Percentiles rank a stretch among this genome's conserved stretches.
phyloP scores from a whole-genome alignment of 2,329 filamentous ascomycete species.

The Xylaria sp. region DNA sequence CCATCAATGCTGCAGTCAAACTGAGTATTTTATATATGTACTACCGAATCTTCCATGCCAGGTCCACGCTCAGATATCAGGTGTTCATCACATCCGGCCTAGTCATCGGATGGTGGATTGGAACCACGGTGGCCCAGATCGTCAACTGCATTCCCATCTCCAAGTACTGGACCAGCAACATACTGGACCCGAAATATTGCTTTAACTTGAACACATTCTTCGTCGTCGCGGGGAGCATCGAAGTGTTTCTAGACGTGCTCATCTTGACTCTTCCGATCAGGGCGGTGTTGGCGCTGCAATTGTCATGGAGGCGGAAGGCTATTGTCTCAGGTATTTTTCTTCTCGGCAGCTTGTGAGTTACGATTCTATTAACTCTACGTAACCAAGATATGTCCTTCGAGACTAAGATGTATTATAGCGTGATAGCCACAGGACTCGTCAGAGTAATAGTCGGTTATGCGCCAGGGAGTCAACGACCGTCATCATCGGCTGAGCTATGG shows the following conservation, averaged over 20 bases:
- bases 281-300: conserved; percentile 3
- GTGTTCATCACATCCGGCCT: conserved; percentile 4
- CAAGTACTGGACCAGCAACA: conserved; percentile 9
- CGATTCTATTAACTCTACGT: neutral
- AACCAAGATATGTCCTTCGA: neutral
- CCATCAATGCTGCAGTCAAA: conserved; percentile 9
- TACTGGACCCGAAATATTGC: neutral
- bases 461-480: conserved; percentile 21
- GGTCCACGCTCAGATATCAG: conserved; percentile 8
- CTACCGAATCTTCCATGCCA: conserved; percentile 9
- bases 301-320: conserved; percentile 21
- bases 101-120: conserved; percentile 14
- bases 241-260: conserved; percentile 1
- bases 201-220: conserved; percentile 7
- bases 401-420: conserved; percentile 2
- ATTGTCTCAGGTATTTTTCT: conserved; percentile 25
- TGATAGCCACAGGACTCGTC: conserved; percentile 19
- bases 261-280: conserved; percentile 17
- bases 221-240: neutral
- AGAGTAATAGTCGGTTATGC: conserved; percentile 23
- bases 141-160: conserved; percentile 2
- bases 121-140: conserved; percentile 1
- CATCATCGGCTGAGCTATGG: conserved; percentile 15
- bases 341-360: conserved; percentile 30
- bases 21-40: conserved; percentile 7